Base-by-base conservation (phyloP, 1,139 yeast genomes). In the Candida sp. region DNA sequence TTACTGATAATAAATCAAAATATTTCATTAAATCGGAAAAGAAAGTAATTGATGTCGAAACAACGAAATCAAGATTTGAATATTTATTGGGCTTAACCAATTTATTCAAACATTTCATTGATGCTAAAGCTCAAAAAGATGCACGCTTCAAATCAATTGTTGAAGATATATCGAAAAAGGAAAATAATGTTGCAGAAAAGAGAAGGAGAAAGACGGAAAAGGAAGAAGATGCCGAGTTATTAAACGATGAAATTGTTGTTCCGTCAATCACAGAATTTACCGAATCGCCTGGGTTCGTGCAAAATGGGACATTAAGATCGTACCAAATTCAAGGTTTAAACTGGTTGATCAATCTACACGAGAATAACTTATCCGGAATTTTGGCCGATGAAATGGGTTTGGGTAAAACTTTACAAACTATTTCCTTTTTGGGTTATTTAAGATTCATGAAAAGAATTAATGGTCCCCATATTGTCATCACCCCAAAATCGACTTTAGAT, bases 331-430 rank as follows among this genome's bases (percentile, higher is more conserved):
- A 87, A 61, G 98, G 98, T 44, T 75, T 91, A 51, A 91, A 91
- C 66, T 91, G 98, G 98, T 70, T 91, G 56, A 81, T 90, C 21
- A 80, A 90, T 1, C 68, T 91, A 45, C 84, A 86, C 58, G 95
- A 87, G 53, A 89, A 91, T 65, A 82, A 85, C 55, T 75, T 91
- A 44, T 83, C 95, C 1, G 98, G 98, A 40, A 91, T 93, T 40
- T 74, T 93, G 46, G 99, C 99, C 7, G 99, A 93, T 66, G 99
- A 93, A 64, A 93, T 93, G 99, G 99, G 99, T 1, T 75, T 93
- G 46, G 99, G 99, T 47, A 93, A 93, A 61, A 93, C 99, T 1
- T 73, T 93, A 47, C 99, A 93, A 63, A 89, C 97, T 0, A 89
- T 93, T 47, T 82, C 98, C 5, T 86, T 86, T 53, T 66, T 86